Base-by-base conservation (phyloP, 2,329 filamentous ascomycete genomes). In the Talaromyces verruculosus region DNA sequence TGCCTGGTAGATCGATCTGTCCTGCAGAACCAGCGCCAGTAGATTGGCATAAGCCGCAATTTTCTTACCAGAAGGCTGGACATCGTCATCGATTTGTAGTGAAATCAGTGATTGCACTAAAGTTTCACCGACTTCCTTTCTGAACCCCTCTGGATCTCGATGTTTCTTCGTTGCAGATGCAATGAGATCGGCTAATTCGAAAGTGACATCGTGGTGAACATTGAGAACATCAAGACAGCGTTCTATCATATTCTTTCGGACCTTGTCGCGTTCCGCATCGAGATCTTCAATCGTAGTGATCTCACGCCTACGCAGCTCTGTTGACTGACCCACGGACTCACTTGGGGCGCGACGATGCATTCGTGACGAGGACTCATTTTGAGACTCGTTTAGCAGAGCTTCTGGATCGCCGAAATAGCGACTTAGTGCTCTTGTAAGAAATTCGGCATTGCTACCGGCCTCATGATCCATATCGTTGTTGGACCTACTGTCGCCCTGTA, bases 31-130 rank as follows among this genome's bases (percentile, higher is more conserved):
- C 43, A 99, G 82, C 3, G 93, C 95, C 11, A 99, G 83, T 15
- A 99, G 84, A 78, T 99, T 94, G 19, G 95, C 93, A 78, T 96
- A 97, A 1, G 95, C 92, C 22, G 93, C 91, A 70, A 99, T 88
- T 75, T 92, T 94, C 72, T 87, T 86, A 49, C 86, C 85, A 30
- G 83, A 80, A 19, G 80, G 78, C 63, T 83, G 79, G 70, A 85
- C 82, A 67, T 87, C 84, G 35, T 85, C 84, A 55, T 85, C 85
- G 69, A 82, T 83, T 71, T 87, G 84, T 61, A 89, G 77, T 10
- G 87, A 89, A 58, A 96, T 89, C 13, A 99, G 81, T 0, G 93
- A 96, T 72, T 91, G 89, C 4, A 93, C 89, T 55, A 99, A 82
- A 0, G 93, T 96, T 61, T 89, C 87, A 17, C 91, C 93, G 70